Conservation (phyloP, 805 yeast species). For the Starmerella gropengiesseri region DNA sequence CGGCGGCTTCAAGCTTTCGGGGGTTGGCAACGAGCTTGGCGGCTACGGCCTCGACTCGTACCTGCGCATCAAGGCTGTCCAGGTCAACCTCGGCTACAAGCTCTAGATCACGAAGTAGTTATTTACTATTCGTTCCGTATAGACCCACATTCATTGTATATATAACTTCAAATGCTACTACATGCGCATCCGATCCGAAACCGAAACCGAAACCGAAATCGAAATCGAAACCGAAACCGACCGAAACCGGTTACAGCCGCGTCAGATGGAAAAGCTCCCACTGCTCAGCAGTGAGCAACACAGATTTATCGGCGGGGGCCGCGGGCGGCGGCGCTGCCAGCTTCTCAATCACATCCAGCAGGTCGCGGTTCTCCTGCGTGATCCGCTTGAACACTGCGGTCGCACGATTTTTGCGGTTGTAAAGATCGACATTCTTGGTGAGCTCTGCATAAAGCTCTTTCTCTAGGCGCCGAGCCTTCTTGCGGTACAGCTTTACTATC, state of each 20-base stretch:
- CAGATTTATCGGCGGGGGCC: background rate
- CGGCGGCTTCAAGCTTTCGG: conserved; percentile 86
- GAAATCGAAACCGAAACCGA: no score
- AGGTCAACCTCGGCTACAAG: conserved; percentile 27
- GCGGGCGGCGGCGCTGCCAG: background rate
- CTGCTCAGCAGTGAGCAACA: conserved; percentile 5
- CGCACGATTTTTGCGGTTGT: conserved; percentile 11
- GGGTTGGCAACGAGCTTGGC: conserved; percentile 91
- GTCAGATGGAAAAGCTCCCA: conserved; percentile 3
- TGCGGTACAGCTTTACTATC: conserved; percentile 2
- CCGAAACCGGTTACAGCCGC: no score
- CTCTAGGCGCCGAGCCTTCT: conserved; percentile 6
- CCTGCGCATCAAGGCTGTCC: conserved; percentile 76
- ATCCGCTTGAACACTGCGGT: conserved; percentile 6
- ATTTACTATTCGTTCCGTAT: no score
- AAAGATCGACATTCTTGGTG: conserved; percentile 12
- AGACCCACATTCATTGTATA: no score
- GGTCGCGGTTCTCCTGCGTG: conserved; percentile 12
- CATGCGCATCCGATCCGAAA: no score
- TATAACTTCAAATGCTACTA: no score
- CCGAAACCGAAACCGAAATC: no score
- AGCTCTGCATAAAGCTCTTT: conserved; percentile 15
- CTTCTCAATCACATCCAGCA: conserved; percentile 11
- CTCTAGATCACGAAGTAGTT: conserved; percentile 12
- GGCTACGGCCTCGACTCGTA: conserved; percentile 75